These are phyloP conservation scores for Penicillium olsonii DNA, from an alignment of 2,329 filamentous ascomycete species.

Conservation along the genomic window DNA sequence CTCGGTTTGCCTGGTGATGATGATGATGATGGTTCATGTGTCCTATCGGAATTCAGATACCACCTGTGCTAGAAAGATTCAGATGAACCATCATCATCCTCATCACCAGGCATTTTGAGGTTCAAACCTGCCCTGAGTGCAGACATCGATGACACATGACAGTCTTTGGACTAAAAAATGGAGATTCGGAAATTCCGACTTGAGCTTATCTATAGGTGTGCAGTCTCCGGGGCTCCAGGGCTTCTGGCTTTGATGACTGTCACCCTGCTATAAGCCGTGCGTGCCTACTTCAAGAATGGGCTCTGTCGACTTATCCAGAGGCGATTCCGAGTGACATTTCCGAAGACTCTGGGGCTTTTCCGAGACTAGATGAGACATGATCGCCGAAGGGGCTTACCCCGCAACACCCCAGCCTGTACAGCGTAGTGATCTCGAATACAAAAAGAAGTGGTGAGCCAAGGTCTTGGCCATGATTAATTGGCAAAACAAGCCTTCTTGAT, in stretches of 20 bases:
- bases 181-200: too few species aligned
- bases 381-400: conserved; percentile 10
- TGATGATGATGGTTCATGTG: not conserved
- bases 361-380: not conserved
- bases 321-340: not conserved
- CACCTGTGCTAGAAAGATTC: not conserved
- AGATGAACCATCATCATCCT: not conserved
- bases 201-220: too few species aligned
- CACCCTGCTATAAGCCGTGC: not conserved
- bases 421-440: not conserved
- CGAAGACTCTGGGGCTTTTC: not conserved
- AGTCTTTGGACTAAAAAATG: too few species aligned
- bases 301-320: not conserved
- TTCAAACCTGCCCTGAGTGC: not conserved
- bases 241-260: not conserved
- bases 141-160: not conserved
- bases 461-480: conserved; percentile 1
- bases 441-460: conserved; percentile 5
- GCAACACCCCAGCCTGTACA: conserved; percentile 1
- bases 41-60: not conserved
- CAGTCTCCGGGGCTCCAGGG: too few species aligned
- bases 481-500: not conserved
- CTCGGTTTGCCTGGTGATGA: not conserved
- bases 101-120: not conserved
- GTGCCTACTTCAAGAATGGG: too few species aligned